Conservation (phyloP, 2,329 filamentous ascomycete species). For the Drechslerella stenobrocha region DNA sequence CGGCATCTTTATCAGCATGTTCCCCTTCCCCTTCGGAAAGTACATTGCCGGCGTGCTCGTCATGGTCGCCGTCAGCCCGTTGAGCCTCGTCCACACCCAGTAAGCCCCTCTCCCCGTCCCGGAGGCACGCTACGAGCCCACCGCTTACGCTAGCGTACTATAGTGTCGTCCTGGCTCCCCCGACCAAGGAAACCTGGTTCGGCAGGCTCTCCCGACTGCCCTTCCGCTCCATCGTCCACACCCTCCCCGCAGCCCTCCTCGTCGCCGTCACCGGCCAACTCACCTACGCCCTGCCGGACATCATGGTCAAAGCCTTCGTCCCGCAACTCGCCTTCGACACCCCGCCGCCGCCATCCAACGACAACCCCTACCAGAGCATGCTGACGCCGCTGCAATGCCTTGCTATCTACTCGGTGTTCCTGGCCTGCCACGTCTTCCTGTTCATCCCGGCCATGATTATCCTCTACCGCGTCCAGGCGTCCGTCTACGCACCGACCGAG, state of each 20-base stretch:
- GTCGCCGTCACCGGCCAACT: slow-evolving; percentile 62
- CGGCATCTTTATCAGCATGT: slow-evolving; percentile 58
- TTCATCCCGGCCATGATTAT: slow-evolving; percentile 76
- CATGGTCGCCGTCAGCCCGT: slow-evolving; percentile 66
- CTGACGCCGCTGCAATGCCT: slow-evolving; percentile 54
- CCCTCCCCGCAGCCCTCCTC: slow-evolving; percentile 67
- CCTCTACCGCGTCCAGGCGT: slow-evolving; percentile 81
- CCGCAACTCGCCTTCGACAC: slow-evolving; percentile 56
- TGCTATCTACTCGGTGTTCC: slow-evolving; percentile 58
- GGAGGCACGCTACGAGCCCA: no score
- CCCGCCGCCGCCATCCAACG: slow-evolving; percentile 45
- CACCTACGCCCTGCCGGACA: slow-evolving; percentile 52
- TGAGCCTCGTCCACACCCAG: slow-evolving; percentile 80
- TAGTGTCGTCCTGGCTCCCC: slow-evolving; percentile 72
- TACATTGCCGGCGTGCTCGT: slow-evolving; percentile 64
- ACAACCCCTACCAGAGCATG: slow-evolving; percentile 52
- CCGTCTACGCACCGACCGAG: slow-evolving; percentile 76
- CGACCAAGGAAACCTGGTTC: slow-evolving; percentile 67
- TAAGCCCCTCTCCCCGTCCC: slow-evolving; percentile 34
- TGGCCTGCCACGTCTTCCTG: slow-evolving; percentile 64
- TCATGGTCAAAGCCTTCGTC: slow-evolving; percentile 46
- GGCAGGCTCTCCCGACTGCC: slow-evolving; percentile 69
- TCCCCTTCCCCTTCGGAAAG: slow-evolving; percentile 57
- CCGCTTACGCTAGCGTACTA: slow-evolving; percentile 13
- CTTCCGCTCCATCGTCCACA: slow-evolving; percentile 69